Evolutionary conservation across 2,329 filamentous ascomycete genomes (phyloP).

Genomic region (Cladosporium cucumerinum): DNA sequence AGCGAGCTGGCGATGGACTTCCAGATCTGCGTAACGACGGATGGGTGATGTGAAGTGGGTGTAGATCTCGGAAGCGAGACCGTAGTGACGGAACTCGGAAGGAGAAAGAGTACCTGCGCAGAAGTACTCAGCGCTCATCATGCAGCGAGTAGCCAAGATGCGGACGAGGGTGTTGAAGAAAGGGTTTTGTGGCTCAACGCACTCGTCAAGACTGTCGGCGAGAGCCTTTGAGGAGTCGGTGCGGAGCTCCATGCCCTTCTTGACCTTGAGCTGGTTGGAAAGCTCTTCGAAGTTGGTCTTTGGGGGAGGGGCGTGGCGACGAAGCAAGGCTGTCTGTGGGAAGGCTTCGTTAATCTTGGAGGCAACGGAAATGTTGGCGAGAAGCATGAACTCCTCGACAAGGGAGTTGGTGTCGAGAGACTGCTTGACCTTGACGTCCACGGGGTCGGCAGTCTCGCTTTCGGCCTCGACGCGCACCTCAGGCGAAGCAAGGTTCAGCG

Average conservation of each 20-base stretch:
- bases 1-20: conserved; percentile 89
- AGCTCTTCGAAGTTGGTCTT: conserved; percentile 97
- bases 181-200: conserved; percentile 73
- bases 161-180: conserved; percentile 99
- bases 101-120: conserved; percentile 89
- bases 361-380: conserved; percentile 94
- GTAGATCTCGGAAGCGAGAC: conserved; percentile 93
- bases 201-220: conserved; percentile 84
- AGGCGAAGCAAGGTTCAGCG: conserved; percentile 91
- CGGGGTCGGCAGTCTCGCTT: conserved; percentile 90
- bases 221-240: conserved; percentile 89
- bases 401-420: conserved; percentile 94
- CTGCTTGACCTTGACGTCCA: conserved; percentile 94
- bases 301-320: conserved; percentile 86
- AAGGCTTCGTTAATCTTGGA: conserved; percentile 86
- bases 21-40: conserved; percentile 92
- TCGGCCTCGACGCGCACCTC: conserved; percentile 96
- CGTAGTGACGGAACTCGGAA: conserved; percentile 94
- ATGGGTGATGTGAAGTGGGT: conserved; percentile 81
- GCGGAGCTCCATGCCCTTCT: conserved; percentile 74
- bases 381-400: conserved; percentile 98
- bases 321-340: conserved; percentile 90
- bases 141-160: conserved; percentile 96
- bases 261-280: conserved; percentile 82
- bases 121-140: conserved; percentile 99